A percentile compares a stretch with the other conserved stretches of the same genome.
These are phyloP conservation scores for Rasamsonia emersonii DNA, from an alignment of 2,329 filamentous ascomycete genomes.

Conservation along the genomic window DNA sequence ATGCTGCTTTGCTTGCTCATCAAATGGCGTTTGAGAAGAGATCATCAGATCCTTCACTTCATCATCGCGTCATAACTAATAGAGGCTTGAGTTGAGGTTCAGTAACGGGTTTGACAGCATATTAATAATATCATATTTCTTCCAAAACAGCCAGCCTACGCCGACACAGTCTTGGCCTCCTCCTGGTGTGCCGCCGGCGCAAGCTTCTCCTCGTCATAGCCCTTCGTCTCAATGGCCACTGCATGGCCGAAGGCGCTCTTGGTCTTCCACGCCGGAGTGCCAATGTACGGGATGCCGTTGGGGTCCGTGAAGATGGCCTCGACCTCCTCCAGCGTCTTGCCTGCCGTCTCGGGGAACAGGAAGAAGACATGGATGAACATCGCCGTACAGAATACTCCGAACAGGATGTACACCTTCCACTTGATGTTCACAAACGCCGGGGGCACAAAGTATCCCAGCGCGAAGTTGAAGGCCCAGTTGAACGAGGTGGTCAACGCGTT, in stretches of 20 bases:
- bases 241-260: constrained; percentile 21
- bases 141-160: too few species aligned
- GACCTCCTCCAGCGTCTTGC: constrained; percentile 68
- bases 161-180: too few species aligned
- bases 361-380: constrained; percentile 62
- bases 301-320: constrained; percentile 56
- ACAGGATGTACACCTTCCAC: constrained; percentile 63
- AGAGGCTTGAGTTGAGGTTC: too few species aligned
- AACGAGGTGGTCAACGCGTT: constrained; percentile 52
- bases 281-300: constrained; percentile 26
- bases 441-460: constrained; percentile 47
- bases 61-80: too few species aligned
- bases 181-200: too few species aligned
- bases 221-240: constrained; percentile 20
- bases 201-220: too few species aligned
- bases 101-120: too few species aligned
- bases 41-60: too few species aligned
- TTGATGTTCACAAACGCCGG: constrained; percentile 48
- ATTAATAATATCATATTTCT: too few species aligned
- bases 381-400: constrained; percentile 60
- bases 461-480: constrained; percentile 57
- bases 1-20: too few species aligned
- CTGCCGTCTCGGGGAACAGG: constrained; percentile 59
- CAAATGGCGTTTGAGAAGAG: too few species aligned
- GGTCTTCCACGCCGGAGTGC: constrained; percentile 32